These are phyloP conservation scores for Trametes maxima DNA, from an alignment of 768 basidiomycete genomes.

Conservation along the genomic window DNA sequence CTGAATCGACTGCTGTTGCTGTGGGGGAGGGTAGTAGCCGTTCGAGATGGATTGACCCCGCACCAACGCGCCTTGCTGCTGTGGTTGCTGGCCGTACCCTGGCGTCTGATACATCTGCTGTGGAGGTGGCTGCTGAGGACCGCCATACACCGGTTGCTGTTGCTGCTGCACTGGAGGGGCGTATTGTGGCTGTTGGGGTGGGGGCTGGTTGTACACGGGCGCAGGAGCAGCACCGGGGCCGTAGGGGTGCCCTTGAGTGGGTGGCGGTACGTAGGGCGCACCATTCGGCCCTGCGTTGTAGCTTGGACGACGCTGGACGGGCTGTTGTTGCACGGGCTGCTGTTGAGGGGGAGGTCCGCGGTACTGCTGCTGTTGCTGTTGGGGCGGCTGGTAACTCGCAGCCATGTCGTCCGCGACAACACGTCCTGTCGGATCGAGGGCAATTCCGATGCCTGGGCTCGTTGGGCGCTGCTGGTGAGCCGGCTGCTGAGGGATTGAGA, in stretches of 20 bases:
- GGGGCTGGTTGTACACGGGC: slow-evolving; percentile 23
- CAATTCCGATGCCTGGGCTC: slow-evolving; percentile 80
- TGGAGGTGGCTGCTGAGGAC: slow-evolving; percentile 18
- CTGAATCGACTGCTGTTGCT: slow-evolving; percentile 30
- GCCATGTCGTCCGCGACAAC: slow-evolving; percentile 85
- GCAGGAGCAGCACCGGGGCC: slow-evolving; percentile 28
- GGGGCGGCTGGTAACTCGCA: slow-evolving; percentile 41
- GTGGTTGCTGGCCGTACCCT: slow-evolving; percentile 19
- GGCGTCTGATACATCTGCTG: slow-evolving; percentile 24
- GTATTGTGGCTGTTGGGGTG: slow-evolving; percentile 25
- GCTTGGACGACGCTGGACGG: slow-evolving; percentile 24
- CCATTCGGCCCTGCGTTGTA: slow-evolving; percentile 29
- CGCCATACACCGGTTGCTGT: slow-evolving; percentile 32
- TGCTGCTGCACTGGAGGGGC: slow-evolving; percentile 27
- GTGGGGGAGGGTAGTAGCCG: slow-evolving; percentile 37
- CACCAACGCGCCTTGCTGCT: slow-evolving; percentile 21
- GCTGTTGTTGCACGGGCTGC: slow-evolving; percentile 35
- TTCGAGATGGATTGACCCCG: slow-evolving; percentile 31
- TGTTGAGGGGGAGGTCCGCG: slow-evolving; percentile 41
- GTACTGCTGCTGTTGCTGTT: slow-evolving; percentile 37
- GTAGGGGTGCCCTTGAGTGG: slow-evolving; percentile 28
- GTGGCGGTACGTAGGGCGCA: slow-evolving; percentile 32
- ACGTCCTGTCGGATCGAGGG: slow-evolving; percentile 75
- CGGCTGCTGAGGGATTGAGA: slow-evolving; percentile 26
- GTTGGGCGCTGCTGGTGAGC: slow-evolving; percentile 51